These are phyloP conservation scores for Saussurea involucrata DNA, from an alignment of 129 eudicot species.

Conservation along the genomic window DNA sequence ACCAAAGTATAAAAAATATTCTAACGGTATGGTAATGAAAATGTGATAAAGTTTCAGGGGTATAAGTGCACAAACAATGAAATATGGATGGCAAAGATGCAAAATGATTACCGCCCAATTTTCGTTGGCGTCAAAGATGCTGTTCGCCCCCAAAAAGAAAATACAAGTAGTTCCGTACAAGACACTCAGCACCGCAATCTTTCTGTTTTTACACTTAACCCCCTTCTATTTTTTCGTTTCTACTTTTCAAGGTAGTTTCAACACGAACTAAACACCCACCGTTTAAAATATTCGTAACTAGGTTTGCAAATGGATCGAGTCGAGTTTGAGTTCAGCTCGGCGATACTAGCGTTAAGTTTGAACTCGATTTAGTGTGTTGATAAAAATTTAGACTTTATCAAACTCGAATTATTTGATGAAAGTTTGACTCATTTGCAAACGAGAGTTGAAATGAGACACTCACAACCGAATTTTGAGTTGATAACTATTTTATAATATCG, in stretches of 20 bases:
- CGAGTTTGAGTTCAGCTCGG: too few species aligned
- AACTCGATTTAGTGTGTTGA: neutral
- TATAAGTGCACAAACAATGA: neutral
- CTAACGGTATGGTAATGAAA: neutral
- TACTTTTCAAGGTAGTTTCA: neutral
- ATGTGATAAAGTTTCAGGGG: neutral
- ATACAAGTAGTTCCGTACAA: conserved; percentile 7
- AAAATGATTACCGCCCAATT: conserved; percentile 3
- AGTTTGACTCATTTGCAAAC: too few species aligned
- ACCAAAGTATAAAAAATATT: neutral
- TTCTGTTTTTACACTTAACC: conserved; percentile 11
- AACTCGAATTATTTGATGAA: too few species aligned
- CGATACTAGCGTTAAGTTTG: neutral
- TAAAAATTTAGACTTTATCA: too few species aligned
- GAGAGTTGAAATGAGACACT: too few species aligned
- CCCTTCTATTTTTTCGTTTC: neutral
- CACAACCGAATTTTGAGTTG: too few species aligned
- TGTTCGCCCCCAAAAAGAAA: neutral
- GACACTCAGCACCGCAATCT: conserved; percentile 17
- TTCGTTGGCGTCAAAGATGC: conserved; percentile 24
- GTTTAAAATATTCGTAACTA: neutral
- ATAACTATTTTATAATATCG: too few species aligned
- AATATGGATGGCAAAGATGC: neutral
- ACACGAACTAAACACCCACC: neutral
- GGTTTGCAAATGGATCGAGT: too few species aligned